A percentile compares a stretch with the other conserved stretches of the same genome.
Evolutionary conservation across 2,329 filamentous ascomycete species (phyloP).

Genomic region (Aspergillus sojae): DNA sequence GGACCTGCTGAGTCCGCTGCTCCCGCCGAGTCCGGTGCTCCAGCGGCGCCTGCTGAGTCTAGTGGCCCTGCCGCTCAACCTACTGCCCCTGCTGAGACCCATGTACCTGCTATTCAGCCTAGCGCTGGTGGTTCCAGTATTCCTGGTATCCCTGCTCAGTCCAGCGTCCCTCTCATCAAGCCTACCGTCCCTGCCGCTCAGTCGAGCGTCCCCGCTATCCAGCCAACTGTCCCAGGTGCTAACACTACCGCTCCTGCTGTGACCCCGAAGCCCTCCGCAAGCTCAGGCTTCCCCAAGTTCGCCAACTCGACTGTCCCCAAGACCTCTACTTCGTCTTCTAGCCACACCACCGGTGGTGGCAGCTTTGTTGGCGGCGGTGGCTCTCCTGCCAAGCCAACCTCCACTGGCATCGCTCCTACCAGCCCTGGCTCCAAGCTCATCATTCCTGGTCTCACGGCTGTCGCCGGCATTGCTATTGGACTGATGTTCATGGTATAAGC

Average conservation of each 20-base stretch:
- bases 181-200: constrained; percentile 9
- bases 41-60: constrained; percentile 6
- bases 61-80: neutral
- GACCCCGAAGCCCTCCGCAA: constrained; percentile 3
- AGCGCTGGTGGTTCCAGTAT: neutral
- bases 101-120: constrained; percentile 22
- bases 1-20: too few relatives aligned
- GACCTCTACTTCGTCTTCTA: constrained; percentile 7
- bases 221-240: constrained; percentile 9
- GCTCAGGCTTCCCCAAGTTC: constrained; percentile 8
- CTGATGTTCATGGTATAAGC: constrained; percentile 31
- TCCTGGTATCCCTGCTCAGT: neutral
- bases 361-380: constrained; percentile 9
- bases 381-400: constrained; percentile 14
- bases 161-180: neutral
- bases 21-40: neutral
- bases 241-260: constrained; percentile 20
- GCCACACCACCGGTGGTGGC: constrained; percentile 13
- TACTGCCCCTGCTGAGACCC: constrained; percentile 7
- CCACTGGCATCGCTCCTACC: constrained; percentile 5
- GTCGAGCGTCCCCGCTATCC: constrained; percentile 7
- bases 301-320: constrained; percentile 8
- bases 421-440: constrained; percentile 32
- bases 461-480: constrained; percentile 22
- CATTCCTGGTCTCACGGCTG: constrained; percentile 26